Evolutionary conservation across 1,284 basidiomycete genomes (phyloP).

Genomic region (Marasmius sp.): DNA sequence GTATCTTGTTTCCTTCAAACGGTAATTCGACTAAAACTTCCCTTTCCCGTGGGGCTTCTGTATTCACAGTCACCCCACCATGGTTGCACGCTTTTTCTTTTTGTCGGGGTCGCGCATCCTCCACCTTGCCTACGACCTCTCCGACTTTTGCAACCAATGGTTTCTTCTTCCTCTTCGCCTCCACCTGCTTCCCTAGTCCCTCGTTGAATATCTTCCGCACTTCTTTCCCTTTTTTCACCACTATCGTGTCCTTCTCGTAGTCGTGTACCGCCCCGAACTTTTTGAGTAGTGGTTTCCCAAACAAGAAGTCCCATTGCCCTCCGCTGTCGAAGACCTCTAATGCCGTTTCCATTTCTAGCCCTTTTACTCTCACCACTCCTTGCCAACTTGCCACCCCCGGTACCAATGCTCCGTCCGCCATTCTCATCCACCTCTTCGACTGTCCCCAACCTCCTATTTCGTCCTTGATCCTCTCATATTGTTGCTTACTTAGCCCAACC

Average conservation of each 20-base stretch:
- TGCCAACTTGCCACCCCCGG: slow-evolving; percentile 23
- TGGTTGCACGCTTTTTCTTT: not conserved
- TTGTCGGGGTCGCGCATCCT: not conserved
- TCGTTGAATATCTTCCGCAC: not conserved
- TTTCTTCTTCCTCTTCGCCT: not conserved
- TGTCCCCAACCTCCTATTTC: slow-evolving; percentile 13
- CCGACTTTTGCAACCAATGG: not conserved
- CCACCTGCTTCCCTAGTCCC: not conserved
- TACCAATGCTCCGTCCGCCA: slow-evolving; percentile 29
- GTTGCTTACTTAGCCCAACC: slow-evolving; percentile 19
- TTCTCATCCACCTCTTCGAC: slow-evolving; percentile 19
- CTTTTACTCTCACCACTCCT: slow-evolving; percentile 21
- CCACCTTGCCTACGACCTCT: not conserved
- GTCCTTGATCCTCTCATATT: slow-evolving; percentile 18
- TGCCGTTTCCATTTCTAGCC: slow-evolving; percentile 7
- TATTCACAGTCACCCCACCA: too few relatives aligned
- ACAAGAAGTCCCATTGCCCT: slow-evolving; percentile 28
- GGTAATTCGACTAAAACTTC: too few relatives aligned
- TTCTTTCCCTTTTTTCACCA: not conserved
- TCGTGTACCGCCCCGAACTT: slow-evolving; percentile 24
- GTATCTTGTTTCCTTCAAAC: too few relatives aligned
- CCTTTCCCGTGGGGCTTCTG: too few relatives aligned
- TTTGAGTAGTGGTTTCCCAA: slow-evolving; percentile 30
- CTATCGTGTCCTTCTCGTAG: slow-evolving; percentile 22
- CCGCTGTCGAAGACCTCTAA: slow-evolving; percentile 35